A percentile compares a stretch with the other conserved stretches of the same genome.
These are phyloP conservation scores for Verticillium klebahnii DNA, from an alignment of 2,329 filamentous ascomycete genomes.

Conservation along the genomic window DNA sequence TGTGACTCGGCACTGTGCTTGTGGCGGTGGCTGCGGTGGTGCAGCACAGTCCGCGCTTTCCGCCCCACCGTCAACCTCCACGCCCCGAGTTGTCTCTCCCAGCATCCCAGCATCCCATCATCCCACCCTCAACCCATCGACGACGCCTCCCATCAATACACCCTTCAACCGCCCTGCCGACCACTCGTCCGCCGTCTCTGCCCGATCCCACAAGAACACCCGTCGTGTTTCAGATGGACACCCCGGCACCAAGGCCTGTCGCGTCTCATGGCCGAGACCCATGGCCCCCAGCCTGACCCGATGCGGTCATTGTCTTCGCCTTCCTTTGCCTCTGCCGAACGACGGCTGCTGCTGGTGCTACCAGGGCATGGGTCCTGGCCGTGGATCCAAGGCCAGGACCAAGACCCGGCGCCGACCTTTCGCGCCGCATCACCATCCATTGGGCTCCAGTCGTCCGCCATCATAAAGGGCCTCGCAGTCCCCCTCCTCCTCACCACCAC, in stretches of 20 bases:
- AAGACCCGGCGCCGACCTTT: neutral
- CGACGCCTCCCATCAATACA: neutral
- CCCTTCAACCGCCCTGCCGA: neutral
- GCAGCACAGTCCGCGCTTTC: neutral
- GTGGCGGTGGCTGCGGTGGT: neutral
- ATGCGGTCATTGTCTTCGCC: neutral
- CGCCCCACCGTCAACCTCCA: neutral
- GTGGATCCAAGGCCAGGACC: neutral
- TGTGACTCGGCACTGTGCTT: neutral
- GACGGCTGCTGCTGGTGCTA: neutral
- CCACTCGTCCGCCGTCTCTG: neutral
- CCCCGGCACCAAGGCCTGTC: neutral
- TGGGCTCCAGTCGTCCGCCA: conserved; percentile 11
- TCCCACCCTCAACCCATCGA: neutral
- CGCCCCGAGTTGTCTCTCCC: neutral
- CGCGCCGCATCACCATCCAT: conserved; percentile 14
- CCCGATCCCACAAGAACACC: neutral
- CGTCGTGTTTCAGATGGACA: neutral
- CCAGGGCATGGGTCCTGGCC: neutral
- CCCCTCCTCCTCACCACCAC: conserved; percentile 6
- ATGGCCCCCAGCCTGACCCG: neutral
- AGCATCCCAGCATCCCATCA: neutral
- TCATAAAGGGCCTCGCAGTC: conserved; percentile 13
- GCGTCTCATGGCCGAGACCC: neutral
- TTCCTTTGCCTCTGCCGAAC: neutral